Evolutionary conservation across 768 basidiomycete genomes (phyloP), one percentile per base, ranked within the genome.

Genomic region (Strobilomyces confusus): DNA sequence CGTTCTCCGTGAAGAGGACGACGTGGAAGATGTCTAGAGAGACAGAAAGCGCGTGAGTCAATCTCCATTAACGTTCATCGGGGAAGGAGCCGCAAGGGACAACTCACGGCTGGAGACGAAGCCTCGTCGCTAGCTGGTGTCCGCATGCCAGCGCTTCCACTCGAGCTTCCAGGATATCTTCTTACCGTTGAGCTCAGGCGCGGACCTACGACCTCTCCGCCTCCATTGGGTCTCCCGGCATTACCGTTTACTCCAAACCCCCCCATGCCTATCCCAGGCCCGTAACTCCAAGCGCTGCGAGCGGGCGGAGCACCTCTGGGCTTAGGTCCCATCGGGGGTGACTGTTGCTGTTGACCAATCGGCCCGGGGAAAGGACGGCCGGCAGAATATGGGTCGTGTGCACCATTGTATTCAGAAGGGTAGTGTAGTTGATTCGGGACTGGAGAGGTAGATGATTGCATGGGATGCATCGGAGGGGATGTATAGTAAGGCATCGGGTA

Each of bases 1-100:
- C 7, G 87, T 89, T 57, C 82, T 79, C 36, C 86, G 80, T 36
- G 90, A 92, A 1, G 88, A 89, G 0, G 89, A 90, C 7, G 91
- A 90, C 2, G 83, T 84, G 7, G 86, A 86, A 43, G 89, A 89
- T 29, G 87, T 89, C 87, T 82, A 58, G 36, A 48, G 52, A 47
- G n/a, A 74, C 45, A 22, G 12, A n/a, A 4, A 30, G 54, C 7
- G 5, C 45, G 49, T 63, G 49, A 63, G 57, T 53, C 42, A 19
- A 32, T 44, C 47, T 33, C 20, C 34, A 25, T 30, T 30, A 22
- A 50, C 29, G 44, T 36, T 40, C 6, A 45, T 25, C 29, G 20
- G n/a, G 15, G 26, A 32, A 33, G 14, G 12, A 30, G 43, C 22
- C 30, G 29, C 23, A 46, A 52, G 38, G 40, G 54, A 54, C 44